Evolutionary conservation across 2,329 filamentous ascomycete genomes (phyloP).

Genomic region (Fusarium decemcellulare): DNA sequence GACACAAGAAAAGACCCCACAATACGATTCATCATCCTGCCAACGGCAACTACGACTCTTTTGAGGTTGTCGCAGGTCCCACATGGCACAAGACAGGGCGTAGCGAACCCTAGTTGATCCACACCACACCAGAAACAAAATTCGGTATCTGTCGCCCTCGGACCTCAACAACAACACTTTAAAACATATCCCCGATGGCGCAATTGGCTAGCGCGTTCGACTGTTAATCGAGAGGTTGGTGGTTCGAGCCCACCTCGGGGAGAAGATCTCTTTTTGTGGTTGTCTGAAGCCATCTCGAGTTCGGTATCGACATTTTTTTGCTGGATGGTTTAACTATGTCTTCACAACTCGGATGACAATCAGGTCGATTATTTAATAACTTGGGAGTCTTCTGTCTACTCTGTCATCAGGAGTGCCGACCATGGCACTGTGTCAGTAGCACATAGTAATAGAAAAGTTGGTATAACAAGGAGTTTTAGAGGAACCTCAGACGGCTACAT

Average conservation of each 20-base stretch:
- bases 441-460: too few species aligned
- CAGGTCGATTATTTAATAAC: too few species aligned
- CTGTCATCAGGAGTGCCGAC: too few species aligned
- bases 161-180: conserved; percentile 4
- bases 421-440: too few species aligned
- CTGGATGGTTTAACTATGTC: too few species aligned
- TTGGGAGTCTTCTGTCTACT: too few species aligned
- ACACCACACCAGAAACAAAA: not conserved
- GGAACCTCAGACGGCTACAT: too few species aligned
- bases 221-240: conserved; percentile 57
- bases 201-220: conserved; percentile 73
- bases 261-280: not conserved
- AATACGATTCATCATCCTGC: not conserved
- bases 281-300: not conserved
- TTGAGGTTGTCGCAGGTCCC: not conserved
- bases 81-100: not conserved
- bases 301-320: not conserved
- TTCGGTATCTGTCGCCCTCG: not conserved
- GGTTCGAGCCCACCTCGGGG: conserved; percentile 23
- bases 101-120: not conserved
- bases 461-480: too few species aligned
- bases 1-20: not conserved
- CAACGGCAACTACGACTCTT: not conserved
- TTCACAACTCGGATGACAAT: too few species aligned
- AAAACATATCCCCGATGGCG: conserved; percentile 51